Percentiles rank a stretch among this genome's conserved stretches.
Evolutionary conservation across 176 grass and related monocot species (phyloP).

Genomic region (Oryza rufipogon): DNA sequence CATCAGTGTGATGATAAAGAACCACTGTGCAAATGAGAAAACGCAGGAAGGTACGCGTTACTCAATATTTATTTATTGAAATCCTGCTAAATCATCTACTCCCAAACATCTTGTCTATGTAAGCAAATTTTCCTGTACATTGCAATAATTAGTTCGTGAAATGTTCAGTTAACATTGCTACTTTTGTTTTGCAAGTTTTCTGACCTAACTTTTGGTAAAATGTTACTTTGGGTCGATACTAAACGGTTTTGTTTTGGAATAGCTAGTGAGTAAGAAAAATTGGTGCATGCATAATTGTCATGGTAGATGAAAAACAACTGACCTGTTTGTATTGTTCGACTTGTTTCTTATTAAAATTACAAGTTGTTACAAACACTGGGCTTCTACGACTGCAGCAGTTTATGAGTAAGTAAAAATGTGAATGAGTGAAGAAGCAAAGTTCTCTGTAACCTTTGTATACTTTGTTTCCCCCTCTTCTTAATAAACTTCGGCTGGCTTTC

Average conservation of each 20-base stretch:
- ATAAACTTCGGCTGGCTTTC: too few species aligned
- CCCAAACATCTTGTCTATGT: neutral
- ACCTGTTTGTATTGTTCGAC: neutral
- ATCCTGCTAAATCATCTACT: slow-evolving; percentile 1
- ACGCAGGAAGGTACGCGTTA: slow-evolving; percentile 70
- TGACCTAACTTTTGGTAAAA: neutral
- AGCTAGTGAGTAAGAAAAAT: neutral
- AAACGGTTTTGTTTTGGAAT: neutral
- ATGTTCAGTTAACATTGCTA: neutral
- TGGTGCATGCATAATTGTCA: neutral
- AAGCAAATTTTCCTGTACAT: neutral
- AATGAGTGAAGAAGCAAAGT: too few species aligned
- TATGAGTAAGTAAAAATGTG: too few species aligned
- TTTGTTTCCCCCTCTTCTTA: too few species aligned
- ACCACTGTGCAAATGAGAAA: slow-evolving; percentile 77
- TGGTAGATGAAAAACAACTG: neutral
- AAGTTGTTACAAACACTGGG: too few species aligned
- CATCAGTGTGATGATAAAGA: slow-evolving; percentile 78
- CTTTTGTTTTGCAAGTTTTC: neutral
- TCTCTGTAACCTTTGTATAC: too few species aligned
- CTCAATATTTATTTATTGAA: neutral
- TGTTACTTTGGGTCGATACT: neutral
- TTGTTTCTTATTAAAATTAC: too few species aligned
- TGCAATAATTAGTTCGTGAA: slow-evolving; percentile 2
- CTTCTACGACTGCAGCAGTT: too few species aligned